Evolutionary conservation across 1,284 basidiomycete genomes (phyloP).

Genomic region (Ganoderma boninense): DNA sequence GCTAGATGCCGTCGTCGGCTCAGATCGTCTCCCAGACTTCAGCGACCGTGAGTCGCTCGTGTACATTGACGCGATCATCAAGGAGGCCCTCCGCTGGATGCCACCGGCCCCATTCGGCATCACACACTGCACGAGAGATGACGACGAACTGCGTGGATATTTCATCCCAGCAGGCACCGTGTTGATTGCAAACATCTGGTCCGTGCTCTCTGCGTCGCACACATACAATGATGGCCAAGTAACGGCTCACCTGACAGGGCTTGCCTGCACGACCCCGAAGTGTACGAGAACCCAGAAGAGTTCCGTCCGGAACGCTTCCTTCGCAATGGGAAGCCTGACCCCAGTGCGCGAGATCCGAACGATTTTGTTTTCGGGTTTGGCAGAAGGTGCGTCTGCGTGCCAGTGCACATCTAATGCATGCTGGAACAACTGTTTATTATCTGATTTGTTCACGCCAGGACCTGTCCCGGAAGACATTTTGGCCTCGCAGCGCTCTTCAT

Average conservation of each 20-base stretch:
- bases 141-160: conserved; percentile 32
- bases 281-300: conserved; percentile 25
- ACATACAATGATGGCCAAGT: neutral
- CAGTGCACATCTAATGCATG: neutral
- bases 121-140: conserved; percentile 12
- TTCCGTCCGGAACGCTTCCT: conserved; percentile 37
- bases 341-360: conserved; percentile 3
- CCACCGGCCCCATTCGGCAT: conserved; percentile 29
- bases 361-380: conserved; percentile 19
- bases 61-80: conserved; percentile 33
- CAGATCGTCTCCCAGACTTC: conserved; percentile 30
- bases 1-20: conserved; percentile 38
- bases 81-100: conserved; percentile 34
- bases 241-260: conserved; percentile 1
- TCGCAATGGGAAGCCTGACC: conserved; percentile 3
- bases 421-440: neutral
- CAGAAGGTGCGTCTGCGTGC: conserved; percentile 14
- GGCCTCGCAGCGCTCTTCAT: conserved; percentile 11
- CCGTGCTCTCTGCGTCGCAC: neutral
- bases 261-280: conserved; percentile 9
- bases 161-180: conserved; percentile 35
- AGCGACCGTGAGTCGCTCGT: conserved; percentile 23
- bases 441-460: neutral
- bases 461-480: neutral
- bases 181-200: conserved; percentile 28